phyloP scores from a whole-genome alignment of 495 filamentous ascomycete species.

The Aspergillus coremiiformis region DNA sequence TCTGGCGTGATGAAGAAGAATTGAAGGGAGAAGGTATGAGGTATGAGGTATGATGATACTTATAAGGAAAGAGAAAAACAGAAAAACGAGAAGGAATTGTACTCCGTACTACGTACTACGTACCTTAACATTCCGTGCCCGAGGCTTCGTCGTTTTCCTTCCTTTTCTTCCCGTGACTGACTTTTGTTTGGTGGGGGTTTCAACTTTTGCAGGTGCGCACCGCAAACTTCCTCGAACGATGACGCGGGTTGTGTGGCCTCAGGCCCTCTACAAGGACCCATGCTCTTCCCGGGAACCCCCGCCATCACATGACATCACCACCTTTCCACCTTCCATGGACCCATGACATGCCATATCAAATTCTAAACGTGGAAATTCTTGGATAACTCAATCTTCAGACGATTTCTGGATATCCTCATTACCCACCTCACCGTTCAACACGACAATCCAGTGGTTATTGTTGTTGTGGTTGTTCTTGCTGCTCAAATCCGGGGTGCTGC shows the following conservation, averaged over 20 bases:
- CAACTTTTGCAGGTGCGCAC: too few relatives aligned
- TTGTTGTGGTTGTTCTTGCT: too few relatives aligned
- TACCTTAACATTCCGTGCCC: too few relatives aligned
- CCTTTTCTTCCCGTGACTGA: constrained; percentile 1
- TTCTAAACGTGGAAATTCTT: background rate
- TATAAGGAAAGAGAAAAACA: constrained; percentile 7
- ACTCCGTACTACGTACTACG: too few relatives aligned
- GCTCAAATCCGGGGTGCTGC: constrained; percentile 6
- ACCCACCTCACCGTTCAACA: background rate
- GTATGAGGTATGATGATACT: constrained; percentile 4
- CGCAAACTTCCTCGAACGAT: too few relatives aligned
- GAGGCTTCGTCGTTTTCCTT: too few relatives aligned
- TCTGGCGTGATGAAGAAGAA: background rate
- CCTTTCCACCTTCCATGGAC: background rate
- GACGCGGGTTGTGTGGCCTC: constrained; percentile 13
- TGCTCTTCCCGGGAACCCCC: constrained; percentile 17
- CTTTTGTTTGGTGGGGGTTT: constrained; percentile 12
- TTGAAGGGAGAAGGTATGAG: background rate
- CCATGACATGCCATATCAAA: background rate
- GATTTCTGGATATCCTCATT: background rate
- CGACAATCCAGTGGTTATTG: background rate
- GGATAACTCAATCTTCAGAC: background rate
- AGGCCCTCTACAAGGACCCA: constrained; percentile 5
- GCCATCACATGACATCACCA: constrained; percentile 26
- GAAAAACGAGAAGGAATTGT: constrained; percentile 3